Evolutionary conservation across 2,329 filamentous ascomycete genomes (phyloP).

Genomic region (Botrytis galanthina): DNA sequence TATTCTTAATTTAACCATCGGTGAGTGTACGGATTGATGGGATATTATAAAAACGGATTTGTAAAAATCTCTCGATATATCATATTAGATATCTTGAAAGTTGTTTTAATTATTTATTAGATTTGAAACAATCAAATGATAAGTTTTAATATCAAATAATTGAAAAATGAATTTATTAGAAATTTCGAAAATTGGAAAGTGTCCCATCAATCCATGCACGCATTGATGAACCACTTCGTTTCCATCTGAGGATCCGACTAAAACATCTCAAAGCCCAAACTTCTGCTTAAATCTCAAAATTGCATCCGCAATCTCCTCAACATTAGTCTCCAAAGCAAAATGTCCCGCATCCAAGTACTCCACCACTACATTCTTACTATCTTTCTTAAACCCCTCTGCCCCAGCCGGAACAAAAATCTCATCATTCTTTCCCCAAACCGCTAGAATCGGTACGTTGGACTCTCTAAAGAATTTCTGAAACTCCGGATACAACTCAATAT

Average conservation of each 20-base stretch:
- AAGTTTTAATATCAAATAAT: too few relatives aligned
- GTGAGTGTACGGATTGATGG: too few relatives aligned
- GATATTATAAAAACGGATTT: too few relatives aligned
- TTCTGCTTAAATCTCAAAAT: slow-evolving; percentile 34
- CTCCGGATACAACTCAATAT: slow-evolving; percentile 51
- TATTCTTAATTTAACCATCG: neutral
- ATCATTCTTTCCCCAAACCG: slow-evolving; percentile 59
- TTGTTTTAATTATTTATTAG: too few relatives aligned
- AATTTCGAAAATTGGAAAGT: too few relatives aligned
- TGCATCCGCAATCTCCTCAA: slow-evolving; percentile 27
- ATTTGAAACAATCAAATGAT: too few relatives aligned
- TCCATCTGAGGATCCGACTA: too few relatives aligned
- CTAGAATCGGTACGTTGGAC: slow-evolving; percentile 52
- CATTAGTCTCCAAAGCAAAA: slow-evolving; percentile 45
- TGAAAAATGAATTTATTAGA: too few relatives aligned
- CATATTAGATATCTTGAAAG: too few relatives aligned
- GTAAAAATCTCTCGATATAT: too few relatives aligned
- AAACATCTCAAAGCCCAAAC: slow-evolving; percentile 26
- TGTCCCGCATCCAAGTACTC: slow-evolving; percentile 55
- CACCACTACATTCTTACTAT: slow-evolving; percentile 49
- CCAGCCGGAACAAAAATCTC: slow-evolving; percentile 49
- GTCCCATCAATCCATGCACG: too few relatives aligned
- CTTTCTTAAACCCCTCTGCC: slow-evolving; percentile 52
- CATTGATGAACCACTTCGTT: too few relatives aligned
- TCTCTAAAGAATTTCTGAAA: slow-evolving; percentile 56